These are phyloP conservation scores for Gastrolobium villosum DNA, from an alignment of 306 rosid genomes.

Conservation along the genomic window DNA sequence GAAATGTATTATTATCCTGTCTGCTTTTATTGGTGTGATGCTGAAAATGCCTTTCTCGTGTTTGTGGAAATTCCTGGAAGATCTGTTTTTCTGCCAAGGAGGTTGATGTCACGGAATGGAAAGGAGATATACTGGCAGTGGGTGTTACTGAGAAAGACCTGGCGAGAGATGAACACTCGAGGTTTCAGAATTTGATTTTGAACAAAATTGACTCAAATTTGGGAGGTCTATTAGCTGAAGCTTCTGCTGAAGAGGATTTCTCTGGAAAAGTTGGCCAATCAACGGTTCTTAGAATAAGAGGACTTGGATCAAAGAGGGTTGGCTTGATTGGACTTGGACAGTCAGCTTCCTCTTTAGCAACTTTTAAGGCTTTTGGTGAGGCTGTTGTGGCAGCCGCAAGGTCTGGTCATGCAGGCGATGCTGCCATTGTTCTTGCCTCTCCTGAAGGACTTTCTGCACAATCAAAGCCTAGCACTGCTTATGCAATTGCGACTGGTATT, in stretches of 20 bases:
- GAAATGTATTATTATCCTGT: not conserved
- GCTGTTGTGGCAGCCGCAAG: conserved; percentile 88
- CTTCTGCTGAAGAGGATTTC: conserved; percentile 93
- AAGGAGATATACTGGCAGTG: conserved; percentile 91
- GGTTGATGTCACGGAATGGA: conserved; percentile 83
- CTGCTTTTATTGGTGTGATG: conserved; percentile 32
- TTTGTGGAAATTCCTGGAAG: conserved; percentile 65
- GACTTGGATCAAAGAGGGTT: conserved; percentile 87
- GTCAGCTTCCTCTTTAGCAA: conserved; percentile 62
- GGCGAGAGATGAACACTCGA: conserved; percentile 68
- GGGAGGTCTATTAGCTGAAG: conserved; percentile 93
- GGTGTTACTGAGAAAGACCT: conserved; percentile 92
- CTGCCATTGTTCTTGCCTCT: conserved; percentile 87
- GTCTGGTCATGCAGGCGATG: conserved; percentile 75
- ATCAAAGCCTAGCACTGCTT: conserved; percentile 72
- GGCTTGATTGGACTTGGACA: conserved; percentile 94
- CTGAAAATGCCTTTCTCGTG: conserved; percentile 52
- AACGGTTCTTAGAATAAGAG: conserved; percentile 74
- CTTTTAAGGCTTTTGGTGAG: conserved; percentile 81
- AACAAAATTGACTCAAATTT: conserved; percentile 78
- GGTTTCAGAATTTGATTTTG: conserved; percentile 77
- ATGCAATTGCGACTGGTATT: conserved; percentile 90
- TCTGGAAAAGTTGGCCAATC: conserved; percentile 91
- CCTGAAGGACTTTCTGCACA: conserved; percentile 69
- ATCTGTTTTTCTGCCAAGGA: conserved; percentile 77